Evolutionary conservation across 2,329 filamentous ascomycete species (phyloP), one percentile per base, ranked within the genome.

Genomic region (Sarocladium strictum): DNA sequence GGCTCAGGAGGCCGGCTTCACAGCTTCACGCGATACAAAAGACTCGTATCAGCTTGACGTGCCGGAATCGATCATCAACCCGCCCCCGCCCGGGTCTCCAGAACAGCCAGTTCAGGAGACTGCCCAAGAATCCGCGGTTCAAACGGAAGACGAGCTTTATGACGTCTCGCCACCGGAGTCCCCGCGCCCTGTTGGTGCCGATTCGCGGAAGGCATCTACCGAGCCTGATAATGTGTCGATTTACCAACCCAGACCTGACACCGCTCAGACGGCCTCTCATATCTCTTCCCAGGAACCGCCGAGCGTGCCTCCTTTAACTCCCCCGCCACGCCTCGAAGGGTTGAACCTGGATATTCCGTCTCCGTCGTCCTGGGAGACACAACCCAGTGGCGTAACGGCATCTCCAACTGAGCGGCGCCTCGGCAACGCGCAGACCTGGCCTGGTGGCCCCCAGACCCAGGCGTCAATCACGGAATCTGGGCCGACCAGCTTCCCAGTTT

Each of bases 131-230:
- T 15, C 12, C 15, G 7, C 17, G 17, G 40, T 15, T 21, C 26
- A 21, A 35, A 66, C 67, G 11, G 64, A 61, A 10, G 72, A 74
- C 3, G 68, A 77, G 24, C 62, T 78, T 3, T 79, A 79, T 60
- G 71, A 76, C 56, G 74, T 73, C 3, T 76, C 76, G 2, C 76
- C 76, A 1, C 75, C 73, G 2, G 68, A 63, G 11, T 76, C 75
- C 0, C 76, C 76, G 1, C 59, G 49, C 21, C 57, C 59, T 29
- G 43, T 53, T 14, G 53, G 54, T 10, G 47, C 7, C 41, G 54
- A 53, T 12, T 55, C 54, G 47, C 17, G n/a, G 14, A 33, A 3
- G 21, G 12, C 21, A n/a, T 12, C 21, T 3, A 27, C 7, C 17
- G 43, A 47, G 11, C 12, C 43, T 27, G 43, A 47, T 15, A n/a